Percentiles rank a stretch among this genome's conserved stretches.
phyloP scores from a whole-genome alignment of 805 yeast species.

The Komagataella pastoris region DNA sequence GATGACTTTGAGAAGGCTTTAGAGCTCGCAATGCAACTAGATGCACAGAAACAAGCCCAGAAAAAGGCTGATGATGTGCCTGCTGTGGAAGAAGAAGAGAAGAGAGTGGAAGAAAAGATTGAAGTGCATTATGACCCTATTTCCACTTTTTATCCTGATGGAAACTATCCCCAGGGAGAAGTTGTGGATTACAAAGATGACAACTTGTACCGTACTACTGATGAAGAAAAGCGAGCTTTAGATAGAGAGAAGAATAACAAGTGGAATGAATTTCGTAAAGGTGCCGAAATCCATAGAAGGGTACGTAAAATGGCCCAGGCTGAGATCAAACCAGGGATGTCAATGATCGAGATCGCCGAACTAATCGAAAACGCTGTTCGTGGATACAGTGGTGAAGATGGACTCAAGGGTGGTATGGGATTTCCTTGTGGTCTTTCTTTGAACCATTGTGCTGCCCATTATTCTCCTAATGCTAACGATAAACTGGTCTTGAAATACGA shows the following conservation, averaged over 20 bases:
- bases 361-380: conserved; percentile 78
- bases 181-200: conserved; percentile 70
- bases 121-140: conserved; percentile 44
- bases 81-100: conserved; percentile 37
- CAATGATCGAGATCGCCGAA: conserved; percentile 82
- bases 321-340: conserved; percentile 79
- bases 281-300: conserved; percentile 90
- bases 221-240: conserved; percentile 73
- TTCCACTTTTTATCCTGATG: conserved; percentile 54
- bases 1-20: conserved; percentile 19
- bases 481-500: conserved; percentile 66
- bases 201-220: conserved; percentile 61
- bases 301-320: conserved; percentile 72
- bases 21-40: conserved; percentile 15
- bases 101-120: conserved; percentile 44
- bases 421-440: conserved; percentile 96
- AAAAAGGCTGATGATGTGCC: conserved; percentile 4
- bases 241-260: conserved; percentile 49
- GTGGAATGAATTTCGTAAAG: conserved; percentile 88
- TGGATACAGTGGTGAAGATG: conserved; percentile 54
- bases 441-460: conserved; percentile 94
- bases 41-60: conserved; percentile 13
- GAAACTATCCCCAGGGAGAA: conserved; percentile 75
- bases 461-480: conserved; percentile 94
- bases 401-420: conserved; percentile 77